Percentiles rank a stretch among this genome's conserved stretches.
These are phyloP conservation scores for Yamadazyma triangularis DNA, from an alignment of 1,139 yeast genomes.

Conservation along the genomic window DNA sequence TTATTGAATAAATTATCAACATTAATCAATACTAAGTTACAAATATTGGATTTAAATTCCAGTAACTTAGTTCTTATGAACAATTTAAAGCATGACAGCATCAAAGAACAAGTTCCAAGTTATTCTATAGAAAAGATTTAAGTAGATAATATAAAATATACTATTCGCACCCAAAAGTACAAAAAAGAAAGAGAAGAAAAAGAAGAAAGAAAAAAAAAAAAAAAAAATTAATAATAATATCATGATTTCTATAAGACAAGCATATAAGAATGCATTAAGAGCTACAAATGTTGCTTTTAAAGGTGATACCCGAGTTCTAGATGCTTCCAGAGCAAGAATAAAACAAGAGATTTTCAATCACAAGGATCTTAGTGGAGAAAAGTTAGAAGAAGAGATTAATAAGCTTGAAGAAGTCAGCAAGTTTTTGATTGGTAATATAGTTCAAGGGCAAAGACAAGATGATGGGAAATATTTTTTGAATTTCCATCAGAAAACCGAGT, in stretches of 20 bases:
- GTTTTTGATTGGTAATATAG: constrained; percentile 69
- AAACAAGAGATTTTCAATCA: constrained; percentile 52
- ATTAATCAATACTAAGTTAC: constrained; percentile 46
- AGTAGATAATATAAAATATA: not conserved
- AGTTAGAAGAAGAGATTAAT: constrained; percentile 49
- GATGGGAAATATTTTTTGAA: constrained; percentile 51
- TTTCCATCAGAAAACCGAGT: constrained; percentile 77
- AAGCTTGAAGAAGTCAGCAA: constrained; percentile 66
- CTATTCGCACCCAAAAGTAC: not conserved
- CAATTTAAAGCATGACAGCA: constrained; percentile 34
- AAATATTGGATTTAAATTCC: constrained; percentile 45
- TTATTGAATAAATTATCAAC: constrained; percentile 42
- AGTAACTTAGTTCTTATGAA: constrained; percentile 54
- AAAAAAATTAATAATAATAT: too few relatives aligned
- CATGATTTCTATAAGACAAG: constrained; percentile 33
- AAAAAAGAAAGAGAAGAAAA: not conserved
- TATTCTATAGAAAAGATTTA: constrained; percentile 45
- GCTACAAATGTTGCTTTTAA: constrained; percentile 69
- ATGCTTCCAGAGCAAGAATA: constrained; percentile 63
- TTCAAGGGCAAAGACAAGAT: constrained; percentile 66
- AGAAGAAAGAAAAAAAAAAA: not conserved
- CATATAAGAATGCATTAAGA: constrained; percentile 66
- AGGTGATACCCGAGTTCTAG: constrained; percentile 48
- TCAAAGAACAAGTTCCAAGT: constrained; percentile 33
- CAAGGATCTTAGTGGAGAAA: constrained; percentile 22